Percentiles rank a stretch among this genome's conserved stretches.
These are phyloP conservation scores for Cucurbita ficifolia DNA, from an alignment of 306 rosid genomes.

Conservation along the genomic window DNA sequence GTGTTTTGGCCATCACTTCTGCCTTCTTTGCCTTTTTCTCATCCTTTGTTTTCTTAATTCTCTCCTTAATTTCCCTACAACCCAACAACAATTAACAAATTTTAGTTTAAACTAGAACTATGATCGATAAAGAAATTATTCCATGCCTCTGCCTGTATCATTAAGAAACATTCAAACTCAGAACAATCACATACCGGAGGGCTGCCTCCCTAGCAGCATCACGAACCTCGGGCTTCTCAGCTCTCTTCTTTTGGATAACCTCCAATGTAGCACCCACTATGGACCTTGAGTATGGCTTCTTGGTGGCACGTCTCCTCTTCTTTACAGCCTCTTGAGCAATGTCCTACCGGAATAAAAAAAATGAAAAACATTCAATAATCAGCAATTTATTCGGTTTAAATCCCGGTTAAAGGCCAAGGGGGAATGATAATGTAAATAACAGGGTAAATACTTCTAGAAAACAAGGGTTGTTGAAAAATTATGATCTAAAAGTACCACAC, in stretches of 20 bases:
- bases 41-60: slow-evolving; percentile 56
- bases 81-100: neutral
- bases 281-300: slow-evolving; percentile 41
- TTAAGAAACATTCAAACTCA: neutral
- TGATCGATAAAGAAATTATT: too few species aligned
- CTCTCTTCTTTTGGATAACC: slow-evolving; percentile 33
- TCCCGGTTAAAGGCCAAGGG: too few species aligned
- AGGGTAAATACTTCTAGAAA: neutral
- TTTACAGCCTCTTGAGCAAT: slow-evolving; percentile 46
- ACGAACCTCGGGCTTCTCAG: slow-evolving; percentile 36
- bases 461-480: neutral
- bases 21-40: slow-evolving; percentile 62
- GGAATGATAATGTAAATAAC: neutral
- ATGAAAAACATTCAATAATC: neutral
- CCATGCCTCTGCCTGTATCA: too few species aligned
- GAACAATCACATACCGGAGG: slow-evolving; percentile 19
- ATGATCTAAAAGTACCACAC: neutral
- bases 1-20: slow-evolving; percentile 36
- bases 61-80: slow-evolving; percentile 50
- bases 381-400: neutral
- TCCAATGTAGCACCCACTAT: slow-evolving; percentile 45
- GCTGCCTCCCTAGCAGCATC: slow-evolving; percentile 49
- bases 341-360: slow-evolving; percentile 13
- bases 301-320: slow-evolving; percentile 36
- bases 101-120: neutral